These are phyloP conservation scores for Nemania sp. DNA, from an alignment of 2,329 filamentous ascomycete species.

Conservation along the genomic window DNA sequence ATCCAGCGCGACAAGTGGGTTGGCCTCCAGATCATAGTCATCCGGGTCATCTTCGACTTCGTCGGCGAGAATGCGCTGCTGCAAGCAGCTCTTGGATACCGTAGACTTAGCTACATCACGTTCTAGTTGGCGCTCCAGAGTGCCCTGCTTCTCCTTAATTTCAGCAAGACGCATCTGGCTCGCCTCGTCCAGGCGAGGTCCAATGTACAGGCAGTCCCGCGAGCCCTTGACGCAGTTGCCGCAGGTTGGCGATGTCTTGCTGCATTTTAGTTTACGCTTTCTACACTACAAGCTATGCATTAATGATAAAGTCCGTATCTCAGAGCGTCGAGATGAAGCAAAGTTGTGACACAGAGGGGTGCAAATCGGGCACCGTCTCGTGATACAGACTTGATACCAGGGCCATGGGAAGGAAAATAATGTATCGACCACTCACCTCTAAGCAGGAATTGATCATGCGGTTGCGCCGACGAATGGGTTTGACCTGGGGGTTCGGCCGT, in stretches of 20 bases:
- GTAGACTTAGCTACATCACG: constrained; percentile 62
- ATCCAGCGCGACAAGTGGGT: constrained; percentile 65
- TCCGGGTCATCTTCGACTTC: constrained; percentile 61
- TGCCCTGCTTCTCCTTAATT: constrained; percentile 78
- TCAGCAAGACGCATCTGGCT: constrained; percentile 72
- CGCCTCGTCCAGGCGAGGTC: constrained; percentile 68
- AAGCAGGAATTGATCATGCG: constrained; percentile 70
- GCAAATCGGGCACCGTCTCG: neutral
- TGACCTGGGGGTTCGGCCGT: constrained; percentile 34
- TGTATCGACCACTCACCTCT: constrained; percentile 42
- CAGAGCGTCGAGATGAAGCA: neutral
- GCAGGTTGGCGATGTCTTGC: constrained; percentile 70
- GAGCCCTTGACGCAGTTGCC: constrained; percentile 63
- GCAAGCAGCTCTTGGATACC: constrained; percentile 35
- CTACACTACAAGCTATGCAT: constrained; percentile 52
- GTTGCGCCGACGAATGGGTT: constrained; percentile 61
- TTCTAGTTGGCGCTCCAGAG: constrained; percentile 70
- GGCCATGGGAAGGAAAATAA: constrained; percentile 3
- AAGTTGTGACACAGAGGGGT: neutral
- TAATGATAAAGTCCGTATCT: constrained; percentile 1
- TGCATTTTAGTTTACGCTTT: constrained; percentile 77
- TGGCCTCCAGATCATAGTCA: constrained; percentile 64
- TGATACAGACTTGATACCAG: constrained; percentile 18
- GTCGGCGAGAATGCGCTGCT: constrained; percentile 50
- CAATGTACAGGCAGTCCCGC: constrained; percentile 65